Conservation (phyloP, 768 basidiomycete species). For the Saitozyma podzolica region DNA sequence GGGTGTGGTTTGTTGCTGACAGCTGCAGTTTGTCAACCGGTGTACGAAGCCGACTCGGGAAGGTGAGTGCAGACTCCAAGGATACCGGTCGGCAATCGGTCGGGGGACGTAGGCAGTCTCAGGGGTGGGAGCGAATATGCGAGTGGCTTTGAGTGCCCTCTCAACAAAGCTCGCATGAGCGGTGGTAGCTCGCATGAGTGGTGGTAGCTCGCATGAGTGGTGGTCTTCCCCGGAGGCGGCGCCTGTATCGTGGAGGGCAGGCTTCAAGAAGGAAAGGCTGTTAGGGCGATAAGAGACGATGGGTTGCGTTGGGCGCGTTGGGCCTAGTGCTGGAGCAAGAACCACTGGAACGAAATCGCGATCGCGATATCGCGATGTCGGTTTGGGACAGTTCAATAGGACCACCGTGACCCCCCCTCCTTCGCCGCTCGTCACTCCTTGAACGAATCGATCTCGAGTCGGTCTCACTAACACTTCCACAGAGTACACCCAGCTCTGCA, state of each 20-base stretch:
- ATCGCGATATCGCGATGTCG: background rate
- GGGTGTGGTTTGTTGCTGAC: background rate
- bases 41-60: slow-evolving; percentile 97
- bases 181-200: no score
- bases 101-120: background rate
- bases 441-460: background rate
- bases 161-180: no score
- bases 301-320: background rate
- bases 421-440: background rate
- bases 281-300: background rate
- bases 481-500: slow-evolving; percentile 95
- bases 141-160: background rate
- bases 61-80: slow-evolving; percentile 59
- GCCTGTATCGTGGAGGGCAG: background rate
- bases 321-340: background rate
- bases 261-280: background rate
- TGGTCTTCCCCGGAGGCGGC: background rate
- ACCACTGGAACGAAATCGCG: background rate
- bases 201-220: background rate
- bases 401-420: background rate
- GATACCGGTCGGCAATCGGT: background rate
- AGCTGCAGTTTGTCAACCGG: slow-evolving; percentile 82
- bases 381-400: background rate
- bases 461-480: slow-evolving; percentile 5
- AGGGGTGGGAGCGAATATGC: background rate